These are phyloP conservation scores for Amanita rimosa DNA, from an alignment of 768 basidiomycete genomes.

Conservation along the genomic window DNA sequence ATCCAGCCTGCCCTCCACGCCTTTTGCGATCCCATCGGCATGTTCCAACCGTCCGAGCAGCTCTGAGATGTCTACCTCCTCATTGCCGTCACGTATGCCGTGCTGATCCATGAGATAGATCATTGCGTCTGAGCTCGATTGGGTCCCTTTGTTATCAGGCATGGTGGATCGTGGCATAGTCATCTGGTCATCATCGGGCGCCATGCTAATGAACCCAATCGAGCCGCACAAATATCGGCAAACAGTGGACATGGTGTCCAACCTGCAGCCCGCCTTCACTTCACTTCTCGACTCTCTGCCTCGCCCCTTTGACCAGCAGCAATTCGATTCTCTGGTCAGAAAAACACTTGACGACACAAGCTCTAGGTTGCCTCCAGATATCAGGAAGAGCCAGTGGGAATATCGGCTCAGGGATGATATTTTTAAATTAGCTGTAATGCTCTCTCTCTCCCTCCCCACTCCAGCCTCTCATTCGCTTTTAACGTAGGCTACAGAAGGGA, in stretches of 20 bases:
- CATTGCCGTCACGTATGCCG: conserved; percentile 5
- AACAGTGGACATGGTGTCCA: conserved; percentile 27
- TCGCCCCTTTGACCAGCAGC: conserved; percentile 33
- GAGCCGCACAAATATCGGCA: background rate
- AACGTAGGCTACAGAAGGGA: conserved; percentile 56
- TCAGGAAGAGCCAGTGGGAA: conserved; percentile 66
- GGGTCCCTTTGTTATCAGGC: background rate
- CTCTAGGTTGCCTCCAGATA: conserved; percentile 38
- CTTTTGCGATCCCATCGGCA: conserved; percentile 48
- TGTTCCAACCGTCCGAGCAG: conserved; percentile 42
- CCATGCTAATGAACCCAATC: background rate
- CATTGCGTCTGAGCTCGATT: background rate
- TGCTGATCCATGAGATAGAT: conserved; percentile 19
- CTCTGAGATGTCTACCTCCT: conserved; percentile 16
- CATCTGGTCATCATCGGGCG: background rate
- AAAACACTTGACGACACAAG: conserved; percentile 31
- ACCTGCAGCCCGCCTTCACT: conserved; percentile 36
- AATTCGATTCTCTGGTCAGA: conserved; percentile 39
- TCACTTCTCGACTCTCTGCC: conserved; percentile 42
- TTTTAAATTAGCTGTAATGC: conserved; percentile 55
- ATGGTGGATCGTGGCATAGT: background rate
- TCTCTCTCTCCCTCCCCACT: background rate
- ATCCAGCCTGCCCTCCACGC: conserved; percentile 54
- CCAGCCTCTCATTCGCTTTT: background rate
- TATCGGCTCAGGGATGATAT: conserved; percentile 60